A percentile compares a stretch with the other conserved stretches of the same genome.
Evolutionary conservation across 2,329 filamentous ascomycete species (phyloP).

Genomic region (Onygena corvina): DNA sequence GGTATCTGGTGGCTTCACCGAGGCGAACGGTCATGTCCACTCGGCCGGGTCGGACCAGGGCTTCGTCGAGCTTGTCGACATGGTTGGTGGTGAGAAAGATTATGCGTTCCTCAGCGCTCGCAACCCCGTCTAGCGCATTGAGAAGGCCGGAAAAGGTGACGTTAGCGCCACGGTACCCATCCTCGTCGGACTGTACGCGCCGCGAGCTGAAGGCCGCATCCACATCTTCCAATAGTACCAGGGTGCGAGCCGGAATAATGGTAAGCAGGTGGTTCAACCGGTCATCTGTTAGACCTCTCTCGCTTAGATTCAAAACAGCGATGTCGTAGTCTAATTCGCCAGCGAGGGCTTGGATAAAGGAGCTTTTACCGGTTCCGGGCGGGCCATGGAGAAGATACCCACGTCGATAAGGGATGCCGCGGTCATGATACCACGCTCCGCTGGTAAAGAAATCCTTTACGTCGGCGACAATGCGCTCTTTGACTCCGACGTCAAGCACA

Average conservation of each 20-base stretch:
- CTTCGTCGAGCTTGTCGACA: constrained; percentile 76
- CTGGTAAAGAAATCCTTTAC: constrained; percentile 69
- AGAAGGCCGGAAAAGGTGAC: constrained; percentile 90
- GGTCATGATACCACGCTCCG: constrained; percentile 79
- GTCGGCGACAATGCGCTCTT: constrained; percentile 67
- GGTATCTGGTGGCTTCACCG: constrained; percentile 73
- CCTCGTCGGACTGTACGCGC: constrained; percentile 54
- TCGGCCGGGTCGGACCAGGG: constrained; percentile 76
- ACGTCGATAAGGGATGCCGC: constrained; percentile 84
- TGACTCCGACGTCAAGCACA: constrained; percentile 69
- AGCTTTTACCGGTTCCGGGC: constrained; percentile 85
- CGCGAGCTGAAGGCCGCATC: constrained; percentile 83
- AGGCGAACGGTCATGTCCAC: constrained; percentile 89
- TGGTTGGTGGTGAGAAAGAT: constrained; percentile 93
- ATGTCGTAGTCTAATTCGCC: constrained; percentile 89
- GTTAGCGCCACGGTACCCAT: constrained; percentile 75
- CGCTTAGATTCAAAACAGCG: constrained; percentile 81
- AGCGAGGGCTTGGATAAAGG: constrained; percentile 88
- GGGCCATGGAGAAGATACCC: constrained; percentile 84
- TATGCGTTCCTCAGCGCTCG: constrained; percentile 84
- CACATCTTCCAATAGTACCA: constrained; percentile 78
- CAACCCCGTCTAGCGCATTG: constrained; percentile 79
- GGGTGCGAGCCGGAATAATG: constrained; percentile 68
- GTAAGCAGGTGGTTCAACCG: constrained; percentile 74
- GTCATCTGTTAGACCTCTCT: constrained; percentile 81